Conservation (phyloP, 129 eudicot genomes). For the Lactuca saligna region DNA sequence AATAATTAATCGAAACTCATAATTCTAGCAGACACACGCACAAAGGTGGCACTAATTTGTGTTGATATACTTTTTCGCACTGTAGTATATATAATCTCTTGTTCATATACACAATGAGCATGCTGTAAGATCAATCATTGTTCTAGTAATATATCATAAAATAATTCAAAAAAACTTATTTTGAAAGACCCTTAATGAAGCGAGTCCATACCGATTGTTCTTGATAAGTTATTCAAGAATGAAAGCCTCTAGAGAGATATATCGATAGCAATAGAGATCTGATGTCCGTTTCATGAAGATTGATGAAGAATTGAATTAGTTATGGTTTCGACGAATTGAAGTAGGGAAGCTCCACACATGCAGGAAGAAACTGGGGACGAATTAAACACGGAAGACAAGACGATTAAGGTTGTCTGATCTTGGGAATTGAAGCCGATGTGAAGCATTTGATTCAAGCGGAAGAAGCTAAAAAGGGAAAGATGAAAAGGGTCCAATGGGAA, state of each 20-base stretch:
- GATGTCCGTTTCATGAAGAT: slow-evolving; percentile 1
- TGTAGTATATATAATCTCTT: slow-evolving; percentile 10
- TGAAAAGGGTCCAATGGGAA: slow-evolving; percentile 50
- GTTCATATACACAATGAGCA: slow-evolving; percentile 19
- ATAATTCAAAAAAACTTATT: slow-evolving; percentile 1
- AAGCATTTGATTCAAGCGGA: slow-evolving; percentile 26
- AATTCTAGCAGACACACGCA: slow-evolving; percentile 35
- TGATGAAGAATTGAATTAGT: background rate
- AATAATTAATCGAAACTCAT: slow-evolving; percentile 33
- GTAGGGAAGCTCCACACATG: slow-evolving; percentile 23
- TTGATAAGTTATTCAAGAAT: slow-evolving; percentile 18
- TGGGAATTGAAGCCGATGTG: slow-evolving; percentile 53
- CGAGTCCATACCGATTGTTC: slow-evolving; percentile 31
- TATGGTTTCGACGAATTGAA: slow-evolving; percentile 21
- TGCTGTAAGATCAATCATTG: slow-evolving; percentile 33
- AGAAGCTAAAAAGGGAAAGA: slow-evolving; percentile 34
- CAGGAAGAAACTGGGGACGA: slow-evolving; percentile 24
- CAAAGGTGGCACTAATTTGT: slow-evolving; percentile 38
- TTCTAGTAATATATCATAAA: slow-evolving; percentile 13
- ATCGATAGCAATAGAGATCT: slow-evolving; percentile 18
- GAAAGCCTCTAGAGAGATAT: background rate
- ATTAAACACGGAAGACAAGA: slow-evolving; percentile 23
- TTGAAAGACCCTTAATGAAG: slow-evolving; percentile 13
- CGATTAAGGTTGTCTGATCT: slow-evolving; percentile 45
- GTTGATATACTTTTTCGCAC: slow-evolving; percentile 26